These are phyloP conservation scores for Curvularia sp. DNA, from an alignment of 2,329 filamentous ascomycete genomes.

Conservation along the genomic window DNA sequence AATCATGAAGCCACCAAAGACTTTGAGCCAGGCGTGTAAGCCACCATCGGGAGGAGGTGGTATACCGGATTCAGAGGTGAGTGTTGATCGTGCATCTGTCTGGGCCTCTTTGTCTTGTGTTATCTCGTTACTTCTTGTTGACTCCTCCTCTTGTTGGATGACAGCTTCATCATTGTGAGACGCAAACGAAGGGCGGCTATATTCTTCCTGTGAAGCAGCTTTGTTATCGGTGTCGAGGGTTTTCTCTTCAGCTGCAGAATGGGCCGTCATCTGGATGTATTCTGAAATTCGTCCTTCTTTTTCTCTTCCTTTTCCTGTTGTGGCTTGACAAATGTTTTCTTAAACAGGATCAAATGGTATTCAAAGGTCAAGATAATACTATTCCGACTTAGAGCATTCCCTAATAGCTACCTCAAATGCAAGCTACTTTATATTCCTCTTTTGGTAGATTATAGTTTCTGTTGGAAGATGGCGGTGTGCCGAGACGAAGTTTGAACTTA, in stretches of 20 bases:
- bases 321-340: background rate
- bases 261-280: constrained; percentile 19
- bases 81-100: constrained; percentile 30
- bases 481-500: background rate
- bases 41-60: constrained; percentile 50
- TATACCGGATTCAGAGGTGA: constrained; percentile 34
- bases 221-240: constrained; percentile 23
- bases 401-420: background rate
- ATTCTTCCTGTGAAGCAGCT: constrained; percentile 26
- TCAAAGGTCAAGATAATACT: background rate
- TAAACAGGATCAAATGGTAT: background rate
- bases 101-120: constrained; percentile 26
- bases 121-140: constrained; percentile 10
- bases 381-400: background rate
- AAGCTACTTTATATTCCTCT: background rate
- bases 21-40: constrained; percentile 50
- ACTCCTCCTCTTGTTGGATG: background rate
- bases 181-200: constrained; percentile 23
- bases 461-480: background rate
- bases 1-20: constrained; percentile 49
- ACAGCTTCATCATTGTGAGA: background rate
- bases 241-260: constrained; percentile 23
- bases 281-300: background rate
- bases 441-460: background rate
- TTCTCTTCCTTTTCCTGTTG: background rate